Conservation (phyloP, 2,329 filamentous ascomycete genomes). For the Pseudogymnoascus sp. region DNA sequence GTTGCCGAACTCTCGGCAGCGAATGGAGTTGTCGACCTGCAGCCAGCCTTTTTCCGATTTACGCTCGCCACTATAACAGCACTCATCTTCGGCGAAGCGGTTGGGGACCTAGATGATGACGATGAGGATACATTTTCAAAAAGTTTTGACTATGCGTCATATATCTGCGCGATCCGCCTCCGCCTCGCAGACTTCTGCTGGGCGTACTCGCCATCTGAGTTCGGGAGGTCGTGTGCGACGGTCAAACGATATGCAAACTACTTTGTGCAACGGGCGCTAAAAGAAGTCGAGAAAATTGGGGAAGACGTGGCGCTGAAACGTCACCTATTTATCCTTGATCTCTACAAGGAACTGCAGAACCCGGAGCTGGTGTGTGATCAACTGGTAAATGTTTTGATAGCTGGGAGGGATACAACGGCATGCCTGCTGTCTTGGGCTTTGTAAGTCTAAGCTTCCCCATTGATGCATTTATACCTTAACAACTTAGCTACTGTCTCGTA, state of each 20-base stretch:
- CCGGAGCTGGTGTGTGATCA: neutral
- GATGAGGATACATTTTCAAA: neutral
- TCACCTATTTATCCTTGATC: neutral
- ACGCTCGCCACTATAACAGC: slow-evolving; percentile 48
- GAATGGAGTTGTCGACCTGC: slow-evolving; percentile 33
- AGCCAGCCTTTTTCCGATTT: slow-evolving; percentile 38
- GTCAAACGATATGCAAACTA: neutral
- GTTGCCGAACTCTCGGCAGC: neutral
- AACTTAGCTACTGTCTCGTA: slow-evolving; percentile 8
- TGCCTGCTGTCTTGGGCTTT: neutral
- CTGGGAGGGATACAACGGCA: neutral
- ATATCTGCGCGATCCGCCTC: neutral
- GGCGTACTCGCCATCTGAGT: neutral
- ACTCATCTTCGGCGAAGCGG: slow-evolving; percentile 46
- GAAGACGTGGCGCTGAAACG: neutral
- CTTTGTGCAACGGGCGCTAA: neutral
- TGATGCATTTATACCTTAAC: neutral
- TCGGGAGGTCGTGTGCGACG: neutral
- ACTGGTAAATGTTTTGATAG: neutral
- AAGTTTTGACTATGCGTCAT: slow-evolving; percentile 1
- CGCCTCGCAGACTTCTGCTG: neutral
- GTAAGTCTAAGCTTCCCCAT: neutral
- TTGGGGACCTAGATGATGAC: slow-evolving; percentile 12
- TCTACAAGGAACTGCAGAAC: neutral
- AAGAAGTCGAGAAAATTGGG: neutral